Conservation (phyloP, 1,139 yeast genomes). For the Spathaspora jeffriesii region DNA sequence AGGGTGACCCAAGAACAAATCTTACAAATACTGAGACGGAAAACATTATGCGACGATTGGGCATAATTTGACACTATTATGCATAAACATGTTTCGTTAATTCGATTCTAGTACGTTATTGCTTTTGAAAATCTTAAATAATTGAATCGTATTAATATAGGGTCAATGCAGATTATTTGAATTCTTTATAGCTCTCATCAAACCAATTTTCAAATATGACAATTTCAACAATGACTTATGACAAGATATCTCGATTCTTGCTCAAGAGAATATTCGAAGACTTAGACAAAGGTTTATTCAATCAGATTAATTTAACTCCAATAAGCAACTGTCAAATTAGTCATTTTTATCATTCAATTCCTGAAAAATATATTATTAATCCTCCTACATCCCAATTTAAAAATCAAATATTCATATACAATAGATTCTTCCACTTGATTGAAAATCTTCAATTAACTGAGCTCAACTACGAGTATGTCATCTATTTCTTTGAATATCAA, state of each 20-base stretch:
- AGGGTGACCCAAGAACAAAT: no score
- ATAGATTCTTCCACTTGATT: constrained; percentile 1
- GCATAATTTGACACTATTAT: neutral
- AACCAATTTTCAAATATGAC: neutral
- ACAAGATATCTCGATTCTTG: constrained; percentile 6
- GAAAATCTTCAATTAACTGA: constrained; percentile 6
- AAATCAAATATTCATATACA: neutral
- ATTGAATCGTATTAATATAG: neutral
- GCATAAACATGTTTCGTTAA: neutral
- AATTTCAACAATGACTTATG: neutral
- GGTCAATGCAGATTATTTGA: neutral
- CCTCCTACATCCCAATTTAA: neutral
- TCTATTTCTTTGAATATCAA: constrained; percentile 7
- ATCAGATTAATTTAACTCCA: neutral
- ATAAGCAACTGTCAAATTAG: neutral
- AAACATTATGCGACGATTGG: no score
- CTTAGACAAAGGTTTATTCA: constrained; percentile 6
- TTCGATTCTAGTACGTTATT: neutral
- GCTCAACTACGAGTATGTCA: constrained; percentile 5
- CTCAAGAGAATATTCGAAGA: constrained; percentile 10
- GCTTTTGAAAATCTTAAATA: neutral
- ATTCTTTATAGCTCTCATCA: neutral
- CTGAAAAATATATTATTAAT: neutral
- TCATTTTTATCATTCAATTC: neutral
- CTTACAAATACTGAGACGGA: no score